A percentile compares a stretch with the other conserved stretches of the same genome.
These are phyloP conservation scores for Lasiosphaeria ovina DNA, from an alignment of 495 filamentous ascomycete species.

Conservation along the genomic window DNA sequence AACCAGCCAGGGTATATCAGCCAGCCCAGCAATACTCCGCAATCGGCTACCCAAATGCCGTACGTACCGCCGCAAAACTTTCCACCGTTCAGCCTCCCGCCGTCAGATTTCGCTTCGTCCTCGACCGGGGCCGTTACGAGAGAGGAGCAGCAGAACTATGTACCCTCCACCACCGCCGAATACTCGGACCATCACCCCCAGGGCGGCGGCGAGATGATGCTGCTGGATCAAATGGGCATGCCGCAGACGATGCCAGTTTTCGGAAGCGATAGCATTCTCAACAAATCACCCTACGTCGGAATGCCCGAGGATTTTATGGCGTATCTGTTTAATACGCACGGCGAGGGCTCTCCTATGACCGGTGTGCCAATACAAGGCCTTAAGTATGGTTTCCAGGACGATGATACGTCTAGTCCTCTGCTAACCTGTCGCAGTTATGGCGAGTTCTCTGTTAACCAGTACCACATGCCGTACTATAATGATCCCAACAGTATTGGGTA, in stretches of 20 bases:
- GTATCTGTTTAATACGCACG: conserved; percentile 77
- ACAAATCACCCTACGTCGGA: conserved; percentile 77
- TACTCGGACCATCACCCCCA: conserved; percentile 47
- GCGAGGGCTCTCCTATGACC: conserved; percentile 42
- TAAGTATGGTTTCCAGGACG: conserved; percentile 39
- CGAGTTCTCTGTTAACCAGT: conserved; percentile 47
- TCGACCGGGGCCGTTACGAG: conserved; percentile 26
- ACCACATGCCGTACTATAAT: conserved; percentile 48
- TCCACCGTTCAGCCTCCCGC: conserved; percentile 55
- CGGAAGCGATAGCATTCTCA: conserved; percentile 70
- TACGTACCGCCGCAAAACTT: conserved; percentile 54
- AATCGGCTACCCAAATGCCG: conserved; percentile 37
- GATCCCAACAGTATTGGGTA: conserved; percentile 50
- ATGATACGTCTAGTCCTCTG: not conserved
- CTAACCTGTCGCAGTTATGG: conserved; percentile 45
- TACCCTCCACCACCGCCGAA: conserved; percentile 39
- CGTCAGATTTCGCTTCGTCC: conserved; percentile 47
- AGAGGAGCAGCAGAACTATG: conserved; percentile 36
- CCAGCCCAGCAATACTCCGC: conserved; percentile 43
- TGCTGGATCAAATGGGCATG: conserved; percentile 65
- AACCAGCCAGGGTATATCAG: conserved; percentile 48
- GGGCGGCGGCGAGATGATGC: conserved; percentile 50
- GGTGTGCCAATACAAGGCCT: conserved; percentile 49
- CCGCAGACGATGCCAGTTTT: conserved; percentile 78
- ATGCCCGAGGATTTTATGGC: conserved; percentile 92